These are phyloP conservation scores for Leptomonas pyrrhocoris DNA, from an alignment of 208 protist genomes.

Conservation along the genomic window DNA sequence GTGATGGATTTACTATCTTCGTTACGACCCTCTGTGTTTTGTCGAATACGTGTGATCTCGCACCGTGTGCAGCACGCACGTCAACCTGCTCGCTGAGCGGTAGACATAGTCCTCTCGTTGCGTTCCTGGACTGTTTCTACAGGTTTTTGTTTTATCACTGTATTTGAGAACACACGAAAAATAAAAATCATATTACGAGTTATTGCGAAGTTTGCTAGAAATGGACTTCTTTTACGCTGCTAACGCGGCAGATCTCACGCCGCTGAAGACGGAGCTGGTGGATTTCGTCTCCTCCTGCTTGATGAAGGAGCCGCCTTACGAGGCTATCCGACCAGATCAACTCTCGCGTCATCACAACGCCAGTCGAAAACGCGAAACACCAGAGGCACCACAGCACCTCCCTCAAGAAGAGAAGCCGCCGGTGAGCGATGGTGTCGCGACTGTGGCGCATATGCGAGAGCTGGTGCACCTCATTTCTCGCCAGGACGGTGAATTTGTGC, in stretches of 20 bases:
- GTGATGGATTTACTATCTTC: too few species aligned
- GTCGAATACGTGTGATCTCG: too few species aligned
- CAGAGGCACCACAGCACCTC: not conserved
- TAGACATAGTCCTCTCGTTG: too few species aligned
- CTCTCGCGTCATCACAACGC: not conserved
- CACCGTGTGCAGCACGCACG: too few species aligned
- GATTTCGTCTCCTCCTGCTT: constrained; percentile 78
- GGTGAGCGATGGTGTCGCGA: constrained; percentile 12
- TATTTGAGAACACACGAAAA: too few species aligned
- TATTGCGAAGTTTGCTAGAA: not conserved
- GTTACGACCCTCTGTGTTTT: too few species aligned
- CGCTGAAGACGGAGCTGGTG: constrained; percentile 82
- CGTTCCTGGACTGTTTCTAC: too few species aligned
- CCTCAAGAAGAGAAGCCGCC: not conserved
- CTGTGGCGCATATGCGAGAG: constrained; percentile 43
- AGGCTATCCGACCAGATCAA: constrained; percentile 18
- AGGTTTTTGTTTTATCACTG: too few species aligned
- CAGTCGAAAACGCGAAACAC: too few species aligned
- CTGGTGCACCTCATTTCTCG: constrained; percentile 67
- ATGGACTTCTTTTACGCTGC: constrained; percentile 28
- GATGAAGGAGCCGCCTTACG: constrained; percentile 77
- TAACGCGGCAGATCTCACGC: constrained; percentile 33
- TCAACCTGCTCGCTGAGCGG: too few species aligned
- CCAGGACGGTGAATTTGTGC: constrained; percentile 85
- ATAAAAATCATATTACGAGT: too few species aligned